Percentiles rank a stretch among this genome's conserved stretches.
These are phyloP conservation scores for Platanus orientalis DNA, from an alignment of 164 flowering plant genomes.

Conservation along the genomic window DNA sequence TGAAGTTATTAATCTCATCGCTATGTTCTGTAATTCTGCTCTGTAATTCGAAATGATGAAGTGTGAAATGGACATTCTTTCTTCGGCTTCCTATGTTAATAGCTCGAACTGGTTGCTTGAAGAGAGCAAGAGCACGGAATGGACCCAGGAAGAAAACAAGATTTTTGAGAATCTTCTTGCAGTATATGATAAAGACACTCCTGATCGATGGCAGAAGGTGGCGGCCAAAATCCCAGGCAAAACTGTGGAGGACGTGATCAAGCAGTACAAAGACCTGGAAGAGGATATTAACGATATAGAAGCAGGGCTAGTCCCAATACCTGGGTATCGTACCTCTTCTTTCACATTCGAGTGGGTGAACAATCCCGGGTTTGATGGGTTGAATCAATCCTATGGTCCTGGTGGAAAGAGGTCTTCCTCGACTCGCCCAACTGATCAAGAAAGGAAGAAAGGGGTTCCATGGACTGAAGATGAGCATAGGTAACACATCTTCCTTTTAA, in stretches of 20 bases:
- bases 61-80: too few relatives aligned
- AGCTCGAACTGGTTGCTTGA: constrained; percentile 48
- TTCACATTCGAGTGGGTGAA: constrained; percentile 56
- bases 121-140: constrained; percentile 40
- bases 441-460: constrained; percentile 79
- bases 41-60: too few relatives aligned
- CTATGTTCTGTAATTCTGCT: too few relatives aligned
- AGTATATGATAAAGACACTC: constrained; percentile 49
- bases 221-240: constrained; percentile 74
- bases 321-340: constrained; percentile 41
- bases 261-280: constrained; percentile 57
- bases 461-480: constrained; percentile 90
- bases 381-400: constrained; percentile 24
- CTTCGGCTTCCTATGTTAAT: constrained; percentile 29
- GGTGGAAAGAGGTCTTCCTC: constrained; percentile 38
- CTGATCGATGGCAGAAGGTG: constrained; percentile 65
- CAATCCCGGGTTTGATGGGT: constrained; percentile 28
- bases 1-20: too few relatives aligned
- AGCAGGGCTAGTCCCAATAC: constrained; percentile 64
- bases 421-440: constrained; percentile 50
- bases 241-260: constrained; percentile 24
- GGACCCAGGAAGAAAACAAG: constrained; percentile 78
- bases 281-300: constrained; percentile 70
- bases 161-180: constrained; percentile 67
- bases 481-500: constrained; percentile 22